These are phyloP conservation scores for Strobilomyces dryophilus DNA, from an alignment of 768 basidiomycete species.

Conservation along the genomic window DNA sequence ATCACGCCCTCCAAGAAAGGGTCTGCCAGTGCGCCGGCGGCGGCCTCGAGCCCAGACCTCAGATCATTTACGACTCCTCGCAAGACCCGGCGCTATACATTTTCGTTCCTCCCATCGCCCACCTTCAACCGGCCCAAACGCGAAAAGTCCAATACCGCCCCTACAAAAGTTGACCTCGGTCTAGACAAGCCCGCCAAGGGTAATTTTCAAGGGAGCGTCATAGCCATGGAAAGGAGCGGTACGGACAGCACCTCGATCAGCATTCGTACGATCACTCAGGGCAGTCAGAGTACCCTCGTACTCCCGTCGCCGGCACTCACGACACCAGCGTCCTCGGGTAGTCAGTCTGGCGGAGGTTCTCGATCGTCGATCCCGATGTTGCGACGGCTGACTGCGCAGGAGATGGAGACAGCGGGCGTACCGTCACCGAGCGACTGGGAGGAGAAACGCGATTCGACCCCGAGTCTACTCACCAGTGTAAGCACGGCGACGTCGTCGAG, in stretches of 20 bases:
- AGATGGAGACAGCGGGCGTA: background rate
- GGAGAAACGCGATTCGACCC: conserved; percentile 11
- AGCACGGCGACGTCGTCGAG: conserved; percentile 19
- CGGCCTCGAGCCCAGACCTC: background rate
- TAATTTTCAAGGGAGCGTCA: background rate
- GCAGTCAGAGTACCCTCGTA: conserved; percentile 19
- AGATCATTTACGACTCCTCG: conserved; percentile 1
- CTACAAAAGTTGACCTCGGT: background rate
- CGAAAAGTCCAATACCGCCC: conserved; percentile 8
- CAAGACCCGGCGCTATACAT: conserved; percentile 19
- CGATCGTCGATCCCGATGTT: conserved; percentile 16
- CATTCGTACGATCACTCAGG: conserved; percentile 17
- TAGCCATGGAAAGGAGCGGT: conserved; percentile 6
- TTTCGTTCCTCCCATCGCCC: conserved; percentile 22
- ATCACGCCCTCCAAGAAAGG: background rate
- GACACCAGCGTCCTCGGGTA: conserved; percentile 6
- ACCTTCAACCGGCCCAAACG: conserved; percentile 19
- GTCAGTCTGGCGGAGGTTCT: background rate
- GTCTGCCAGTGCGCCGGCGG: background rate
- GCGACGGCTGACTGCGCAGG: conserved; percentile 16
- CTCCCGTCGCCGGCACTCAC: conserved; percentile 4
- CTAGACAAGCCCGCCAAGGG: background rate
- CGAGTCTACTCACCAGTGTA: conserved; percentile 19
- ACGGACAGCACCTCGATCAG: conserved; percentile 21
- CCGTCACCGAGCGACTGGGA: conserved; percentile 2